Percentiles rank a stretch among this genome's conserved stretches.
phyloP scores from a whole-genome alignment of 2,329 filamentous ascomycete species.

The Talaromyces amestolkiae region DNA sequence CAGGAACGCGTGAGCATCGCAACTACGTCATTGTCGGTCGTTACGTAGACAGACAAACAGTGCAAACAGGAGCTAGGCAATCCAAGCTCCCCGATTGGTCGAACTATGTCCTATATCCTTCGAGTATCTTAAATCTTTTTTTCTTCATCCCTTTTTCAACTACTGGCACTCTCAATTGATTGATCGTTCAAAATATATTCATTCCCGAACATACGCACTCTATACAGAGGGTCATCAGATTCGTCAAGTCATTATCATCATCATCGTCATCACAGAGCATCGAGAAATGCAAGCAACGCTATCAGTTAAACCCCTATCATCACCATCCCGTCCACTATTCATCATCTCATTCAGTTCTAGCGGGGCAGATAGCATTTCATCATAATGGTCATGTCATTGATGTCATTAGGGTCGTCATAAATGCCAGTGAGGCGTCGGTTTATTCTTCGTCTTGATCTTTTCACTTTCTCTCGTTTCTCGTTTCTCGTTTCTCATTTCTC shows the following conservation, averaged over 20 bases:
- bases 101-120: neutral
- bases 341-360: neutral
- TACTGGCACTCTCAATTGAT: neutral
- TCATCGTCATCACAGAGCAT: neutral
- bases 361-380: neutral
- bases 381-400: constrained; percentile 1
- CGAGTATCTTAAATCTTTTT: neutral
- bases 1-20: neutral
- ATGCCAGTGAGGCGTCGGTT: constrained; percentile 19
- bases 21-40: constrained; percentile 9
- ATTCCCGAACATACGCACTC: constrained; percentile 11
- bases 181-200: neutral
- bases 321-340: neutral
- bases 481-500: neutral
- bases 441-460: constrained; percentile 12
- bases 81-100: constrained; percentile 2
- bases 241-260: constrained; percentile 17
- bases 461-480: neutral
- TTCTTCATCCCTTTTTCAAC: neutral
- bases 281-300: constrained; percentile 1
- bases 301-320: neutral
- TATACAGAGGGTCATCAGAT: constrained; percentile 10
- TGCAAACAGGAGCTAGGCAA: constrained; percentile 5
- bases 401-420: constrained; percentile 20
- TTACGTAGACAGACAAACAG: constrained; percentile 11